These are phyloP conservation scores for Camellia oleifera DNA, from an alignment of 179 eudicot species.

Conservation along the genomic window DNA sequence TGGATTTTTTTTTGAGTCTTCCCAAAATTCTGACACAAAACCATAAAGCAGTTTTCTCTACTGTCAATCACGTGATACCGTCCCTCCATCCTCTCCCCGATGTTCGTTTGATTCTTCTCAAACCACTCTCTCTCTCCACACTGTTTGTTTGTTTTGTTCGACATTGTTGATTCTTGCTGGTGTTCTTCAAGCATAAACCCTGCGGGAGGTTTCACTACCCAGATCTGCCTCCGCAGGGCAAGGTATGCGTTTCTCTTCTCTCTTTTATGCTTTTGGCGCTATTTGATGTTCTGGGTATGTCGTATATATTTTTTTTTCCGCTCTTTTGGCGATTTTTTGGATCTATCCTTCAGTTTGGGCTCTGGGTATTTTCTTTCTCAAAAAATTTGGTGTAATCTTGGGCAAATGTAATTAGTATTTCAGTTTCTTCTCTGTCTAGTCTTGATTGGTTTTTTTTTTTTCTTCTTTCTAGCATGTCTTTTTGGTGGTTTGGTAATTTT, in stretches of 20 bases:
- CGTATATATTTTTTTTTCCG: not conserved
- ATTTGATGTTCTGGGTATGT: conserved; percentile 1
- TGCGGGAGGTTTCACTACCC: not conserved
- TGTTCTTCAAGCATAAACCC: no score
- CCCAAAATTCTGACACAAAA: conserved; percentile 1
- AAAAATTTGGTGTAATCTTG: not conserved
- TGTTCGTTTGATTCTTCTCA: not conserved
- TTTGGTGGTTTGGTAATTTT: not conserved
- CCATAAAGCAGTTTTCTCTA: not conserved
- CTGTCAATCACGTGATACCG: conserved; percentile 6
- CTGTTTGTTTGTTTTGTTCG: not conserved
- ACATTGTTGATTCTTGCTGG: no score
- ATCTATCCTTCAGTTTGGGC: not conserved
- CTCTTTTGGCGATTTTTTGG: not conserved
- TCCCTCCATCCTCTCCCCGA: not conserved
- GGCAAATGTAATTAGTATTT: not conserved
- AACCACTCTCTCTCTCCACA: not conserved
- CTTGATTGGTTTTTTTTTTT: not conserved
- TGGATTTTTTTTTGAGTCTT: not conserved
- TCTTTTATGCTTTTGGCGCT: not conserved
- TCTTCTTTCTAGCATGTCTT: not conserved
- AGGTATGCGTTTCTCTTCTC: not conserved
- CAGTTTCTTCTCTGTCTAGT: not conserved
- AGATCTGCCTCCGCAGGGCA: conserved; percentile 13
- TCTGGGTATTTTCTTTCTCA: not conserved